phyloP scores from a whole-genome alignment of 768 basidiomycete species.

The Mycena galopus region DNA sequence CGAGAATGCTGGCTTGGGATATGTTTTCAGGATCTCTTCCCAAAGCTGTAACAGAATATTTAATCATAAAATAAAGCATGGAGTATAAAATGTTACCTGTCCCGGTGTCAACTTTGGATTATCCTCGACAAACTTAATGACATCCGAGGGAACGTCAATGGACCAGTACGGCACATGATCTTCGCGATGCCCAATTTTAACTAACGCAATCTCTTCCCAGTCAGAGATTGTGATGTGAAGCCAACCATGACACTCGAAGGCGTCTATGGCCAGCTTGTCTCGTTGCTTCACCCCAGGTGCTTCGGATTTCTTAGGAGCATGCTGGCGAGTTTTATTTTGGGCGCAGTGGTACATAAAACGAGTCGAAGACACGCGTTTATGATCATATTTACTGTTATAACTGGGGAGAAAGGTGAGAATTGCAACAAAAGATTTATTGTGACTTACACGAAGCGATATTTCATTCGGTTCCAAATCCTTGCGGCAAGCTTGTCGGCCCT shows the following conservation, averaged over 20 bases:
- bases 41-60: not conserved
- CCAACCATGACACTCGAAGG: conserved; percentile 6
- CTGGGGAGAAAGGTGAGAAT: not conserved
- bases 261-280: not conserved
- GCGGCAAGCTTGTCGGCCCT: not conserved
- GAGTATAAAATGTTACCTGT: not conserved
- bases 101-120: conserved; percentile 1
- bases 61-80: not conserved
- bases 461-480: not conserved
- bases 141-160: conserved; percentile 1
- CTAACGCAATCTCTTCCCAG: not conserved
- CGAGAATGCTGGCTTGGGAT: not conserved
- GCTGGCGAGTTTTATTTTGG: not conserved
- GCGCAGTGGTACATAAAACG: conserved; percentile 14
- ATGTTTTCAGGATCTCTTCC: not conserved
- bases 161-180: not conserved
- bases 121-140: not conserved
- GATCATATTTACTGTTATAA: conserved; percentile 7
- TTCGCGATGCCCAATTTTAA: not conserved
- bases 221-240: not conserved
- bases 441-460: conserved; percentile 9
- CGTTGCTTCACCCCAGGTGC: not conserved
- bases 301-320: not conserved
- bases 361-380: not conserved
- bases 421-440: not conserved